Conservation (phyloP, 805 yeast genomes). For the Candida coquimbonensis region DNA sequence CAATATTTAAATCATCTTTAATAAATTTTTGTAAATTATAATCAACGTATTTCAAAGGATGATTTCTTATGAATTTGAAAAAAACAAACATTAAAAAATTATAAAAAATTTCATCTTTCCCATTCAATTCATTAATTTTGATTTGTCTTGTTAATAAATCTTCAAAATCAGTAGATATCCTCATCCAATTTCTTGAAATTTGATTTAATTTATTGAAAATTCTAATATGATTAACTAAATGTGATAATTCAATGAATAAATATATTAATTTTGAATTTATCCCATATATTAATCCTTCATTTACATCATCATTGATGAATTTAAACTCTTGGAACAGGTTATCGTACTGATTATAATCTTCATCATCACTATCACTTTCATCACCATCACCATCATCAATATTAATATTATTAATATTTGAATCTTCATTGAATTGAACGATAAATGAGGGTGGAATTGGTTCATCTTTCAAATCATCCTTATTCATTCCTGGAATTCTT, state of each 20-base stretch:
- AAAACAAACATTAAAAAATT: conserved; percentile 13
- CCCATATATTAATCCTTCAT: conserved; percentile 11
- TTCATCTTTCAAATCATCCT: conserved; percentile 13
- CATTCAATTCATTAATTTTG: not conserved
- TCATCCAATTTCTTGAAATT: conserved; percentile 41
- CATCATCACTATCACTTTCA: conserved; percentile 1
- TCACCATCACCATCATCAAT: conserved; percentile 2
- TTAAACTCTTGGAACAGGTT: conserved; percentile 2
- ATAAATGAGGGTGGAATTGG: conserved; percentile 21
- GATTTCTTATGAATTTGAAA: conserved; percentile 18
- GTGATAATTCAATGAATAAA: conserved; percentile 32
- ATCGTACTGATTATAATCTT: conserved; percentile 3
- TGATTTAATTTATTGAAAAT: conserved; percentile 29
- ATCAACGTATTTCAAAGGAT: conserved; percentile 12
- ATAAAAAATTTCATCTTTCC: conserved; percentile 8
- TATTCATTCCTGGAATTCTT: conserved; percentile 16
- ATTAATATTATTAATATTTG: conserved; percentile 1
- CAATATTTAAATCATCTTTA: conserved; percentile 2
- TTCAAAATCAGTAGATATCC: conserved; percentile 39
- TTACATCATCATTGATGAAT: not conserved
- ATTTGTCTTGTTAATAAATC: conserved; percentile 29
- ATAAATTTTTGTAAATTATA: conserved; percentile 9
- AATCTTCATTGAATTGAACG: conserved; percentile 10
- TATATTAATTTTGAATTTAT: conserved; percentile 23
- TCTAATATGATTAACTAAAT: conserved; percentile 39